phyloP scores from a whole-genome alignment of 192 early-diverging fungal species.

The Podila verticillata region DNA sequence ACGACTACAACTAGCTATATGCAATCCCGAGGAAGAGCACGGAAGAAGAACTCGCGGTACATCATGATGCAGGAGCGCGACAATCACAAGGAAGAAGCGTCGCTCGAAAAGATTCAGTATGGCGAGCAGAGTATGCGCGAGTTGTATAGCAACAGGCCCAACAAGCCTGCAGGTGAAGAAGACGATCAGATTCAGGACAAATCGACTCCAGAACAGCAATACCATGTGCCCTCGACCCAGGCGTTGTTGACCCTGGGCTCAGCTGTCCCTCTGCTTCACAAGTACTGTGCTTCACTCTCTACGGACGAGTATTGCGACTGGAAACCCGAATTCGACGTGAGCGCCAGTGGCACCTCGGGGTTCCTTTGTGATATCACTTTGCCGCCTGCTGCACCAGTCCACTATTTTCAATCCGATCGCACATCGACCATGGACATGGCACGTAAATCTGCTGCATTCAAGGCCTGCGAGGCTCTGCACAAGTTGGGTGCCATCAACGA shows the following conservation, averaged over 20 bases:
- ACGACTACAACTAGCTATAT: slow-evolving; percentile 81
- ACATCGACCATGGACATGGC: slow-evolving; percentile 69
- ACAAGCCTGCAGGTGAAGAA: slow-evolving; percentile 11
- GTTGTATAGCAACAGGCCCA: slow-evolving; percentile 66
- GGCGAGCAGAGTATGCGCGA: slow-evolving; percentile 69
- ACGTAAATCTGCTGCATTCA: slow-evolving; percentile 75
- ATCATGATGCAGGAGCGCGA: slow-evolving; percentile 74
- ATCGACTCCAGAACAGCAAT: slow-evolving; percentile 46
- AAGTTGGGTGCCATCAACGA: slow-evolving; percentile 76
- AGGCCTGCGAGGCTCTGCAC: slow-evolving; percentile 78
- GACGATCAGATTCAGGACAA: slow-evolving; percentile 18
- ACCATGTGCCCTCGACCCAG: slow-evolving; percentile 68
- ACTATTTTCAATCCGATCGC: slow-evolving; percentile 58
- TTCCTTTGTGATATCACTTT: slow-evolving; percentile 62
- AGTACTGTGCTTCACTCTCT: slow-evolving; percentile 80
- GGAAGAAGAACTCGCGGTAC: slow-evolving; percentile 76
- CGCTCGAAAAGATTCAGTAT: slow-evolving; percentile 49
- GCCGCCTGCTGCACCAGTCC: slow-evolving; percentile 71
- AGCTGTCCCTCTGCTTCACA: slow-evolving; percentile 69
- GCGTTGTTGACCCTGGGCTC: slow-evolving; percentile 79
- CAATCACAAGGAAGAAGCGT: slow-evolving; percentile 49
- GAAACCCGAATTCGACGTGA: slow-evolving; percentile 62
- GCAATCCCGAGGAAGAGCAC: slow-evolving; percentile 90
- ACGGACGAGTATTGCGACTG: slow-evolving; percentile 66
- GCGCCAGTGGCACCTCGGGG: slow-evolving; percentile 30